Percentiles rank a stretch among this genome's conserved stretches.
phyloP scores from a whole-genome alignment of 1,139 yeast genomes.

The Spathaspora sp. region DNA sequence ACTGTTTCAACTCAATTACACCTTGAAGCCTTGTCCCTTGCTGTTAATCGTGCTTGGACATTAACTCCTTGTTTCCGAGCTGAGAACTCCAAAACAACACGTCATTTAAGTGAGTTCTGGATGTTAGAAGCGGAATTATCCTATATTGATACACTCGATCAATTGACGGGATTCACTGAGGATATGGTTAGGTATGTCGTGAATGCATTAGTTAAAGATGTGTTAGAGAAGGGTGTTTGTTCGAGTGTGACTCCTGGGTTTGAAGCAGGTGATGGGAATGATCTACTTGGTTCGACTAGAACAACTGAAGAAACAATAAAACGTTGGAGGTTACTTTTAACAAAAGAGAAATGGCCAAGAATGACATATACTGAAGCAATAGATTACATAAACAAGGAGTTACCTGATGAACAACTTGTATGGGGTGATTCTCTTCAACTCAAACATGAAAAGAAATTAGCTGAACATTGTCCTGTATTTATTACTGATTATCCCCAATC shows the following conservation, averaged over 20 bases:
- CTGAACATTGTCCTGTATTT: slow-evolving; percentile 79
- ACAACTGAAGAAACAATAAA: slow-evolving; percentile 26
- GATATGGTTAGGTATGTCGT: slow-evolving; percentile 62
- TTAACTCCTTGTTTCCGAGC: slow-evolving; percentile 93
- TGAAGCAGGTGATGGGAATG: slow-evolving; percentile 29
- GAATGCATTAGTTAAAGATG: slow-evolving; percentile 21
- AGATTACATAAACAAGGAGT: slow-evolving; percentile 31
- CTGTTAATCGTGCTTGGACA: slow-evolving; percentile 84
- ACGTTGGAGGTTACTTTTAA: slow-evolving; percentile 35
- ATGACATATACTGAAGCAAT: slow-evolving; percentile 79
- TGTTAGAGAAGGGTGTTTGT: neutral
- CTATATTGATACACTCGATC: slow-evolving; percentile 55
- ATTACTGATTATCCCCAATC: slow-evolving; percentile 82
- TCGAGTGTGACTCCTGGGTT: neutral
- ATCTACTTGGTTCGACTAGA: slow-evolving; percentile 42
- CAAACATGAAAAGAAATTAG: slow-evolving; percentile 90
- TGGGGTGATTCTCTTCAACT: slow-evolving; percentile 81
- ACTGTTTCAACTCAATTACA: slow-evolving; percentile 94
- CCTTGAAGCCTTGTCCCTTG: slow-evolving; percentile 74
- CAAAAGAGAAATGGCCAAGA: slow-evolving; percentile 57
- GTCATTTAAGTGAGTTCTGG: slow-evolving; percentile 96
- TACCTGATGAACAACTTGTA: slow-evolving; percentile 13
- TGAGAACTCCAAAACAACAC: slow-evolving; percentile 83
- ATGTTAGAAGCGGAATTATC: slow-evolving; percentile 93
- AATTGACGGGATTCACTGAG: slow-evolving; percentile 68